phyloP scores from a whole-genome alignment of 352 stramenopile genomes.

The Phytopythium mirpurense region DNA sequence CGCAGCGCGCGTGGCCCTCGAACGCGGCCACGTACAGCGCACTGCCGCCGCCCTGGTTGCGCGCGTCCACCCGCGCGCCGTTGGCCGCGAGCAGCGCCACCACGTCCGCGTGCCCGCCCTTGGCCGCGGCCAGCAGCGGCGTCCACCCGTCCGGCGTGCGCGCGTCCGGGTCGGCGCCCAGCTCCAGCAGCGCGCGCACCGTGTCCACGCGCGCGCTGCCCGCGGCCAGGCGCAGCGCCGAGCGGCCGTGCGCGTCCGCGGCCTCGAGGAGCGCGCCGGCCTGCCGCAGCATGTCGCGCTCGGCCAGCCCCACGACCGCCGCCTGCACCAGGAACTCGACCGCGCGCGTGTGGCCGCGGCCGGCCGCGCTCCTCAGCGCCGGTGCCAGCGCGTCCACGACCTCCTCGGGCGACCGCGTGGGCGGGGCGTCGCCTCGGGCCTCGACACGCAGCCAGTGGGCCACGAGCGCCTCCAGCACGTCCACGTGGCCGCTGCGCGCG shows the following conservation, averaged over 20 bases:
- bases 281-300: constrained; percentile 3
- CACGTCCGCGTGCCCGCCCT: constrained; percentile 15
- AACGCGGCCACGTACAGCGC: constrained; percentile 18
- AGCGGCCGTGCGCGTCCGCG: constrained; percentile 3
- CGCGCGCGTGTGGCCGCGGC: not conserved
- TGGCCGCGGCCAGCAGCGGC: constrained; percentile 19
- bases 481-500: constrained; percentile 16
- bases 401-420: too few relatives aligned
- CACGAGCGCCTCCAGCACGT: constrained; percentile 13
- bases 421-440: too few relatives aligned
- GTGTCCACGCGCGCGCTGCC: constrained; percentile 13
- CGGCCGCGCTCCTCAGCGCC: not conserved
- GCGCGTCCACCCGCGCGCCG: constrained; percentile 13
- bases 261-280: constrained; percentile 9
- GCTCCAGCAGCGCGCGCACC: constrained; percentile 13
- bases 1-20: constrained; percentile 12
- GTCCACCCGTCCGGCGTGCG: constrained; percentile 17
- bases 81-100: constrained; percentile 12
- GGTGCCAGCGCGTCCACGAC: not conserved
- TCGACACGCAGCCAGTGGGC: too few relatives aligned
- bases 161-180: constrained; percentile 16
- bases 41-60: constrained; percentile 15
- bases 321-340: constrained; percentile 6
- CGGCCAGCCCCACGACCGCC: not conserved
- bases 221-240: constrained; percentile 19